Base-by-base conservation (phyloP, 75 land plant species). In the Sequoia sempervirens region DNA sequence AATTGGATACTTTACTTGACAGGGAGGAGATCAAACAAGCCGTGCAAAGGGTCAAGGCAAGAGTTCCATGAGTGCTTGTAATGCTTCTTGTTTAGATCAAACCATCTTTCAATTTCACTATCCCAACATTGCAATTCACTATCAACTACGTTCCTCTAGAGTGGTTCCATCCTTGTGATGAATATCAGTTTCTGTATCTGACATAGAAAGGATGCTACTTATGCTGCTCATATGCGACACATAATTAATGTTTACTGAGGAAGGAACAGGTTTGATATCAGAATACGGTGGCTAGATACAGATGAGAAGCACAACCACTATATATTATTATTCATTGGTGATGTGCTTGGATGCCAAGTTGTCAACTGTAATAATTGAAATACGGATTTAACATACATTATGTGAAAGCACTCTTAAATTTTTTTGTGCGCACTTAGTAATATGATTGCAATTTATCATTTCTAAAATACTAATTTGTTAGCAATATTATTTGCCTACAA, bases 1-100 rank as follows among this genome's bases (percentile, higher is more conserved):
- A 93, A 37, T 84, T 97, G 88, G 90, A 88, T 66, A 94, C 99
- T 56, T 83, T 89, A 26, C 98, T 97, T 74, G 95, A 94, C 61
- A 92, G 92, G 72, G 99, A 94, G 14, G 98, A 91, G 47, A 87
- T 97, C 43, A 97, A 96, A 81, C 86, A 85, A 84, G 97, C 99
- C 66, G 90, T 97, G 69, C 94, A 97, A 82, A 83, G 95, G 75
- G 96, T 94, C n/a, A 86, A 92, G 30, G 93, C 89, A 82, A 89
- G 97, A 76, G 92, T 97, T 34, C 99, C 96, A 0, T 97, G 86
- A 95, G 52, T 81, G 61, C 61, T 54, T 81, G 64, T 2, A 32
- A 11, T 70, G 4, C 30, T 70, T 70, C 12, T 32, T 32, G 36
- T 50, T 32, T 11, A 70, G 73, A 70, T 32, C 73, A 70, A 32